phyloP scores from a whole-genome alignment of 345 rosid species.

The Bruguiera parviflora region DNA sequence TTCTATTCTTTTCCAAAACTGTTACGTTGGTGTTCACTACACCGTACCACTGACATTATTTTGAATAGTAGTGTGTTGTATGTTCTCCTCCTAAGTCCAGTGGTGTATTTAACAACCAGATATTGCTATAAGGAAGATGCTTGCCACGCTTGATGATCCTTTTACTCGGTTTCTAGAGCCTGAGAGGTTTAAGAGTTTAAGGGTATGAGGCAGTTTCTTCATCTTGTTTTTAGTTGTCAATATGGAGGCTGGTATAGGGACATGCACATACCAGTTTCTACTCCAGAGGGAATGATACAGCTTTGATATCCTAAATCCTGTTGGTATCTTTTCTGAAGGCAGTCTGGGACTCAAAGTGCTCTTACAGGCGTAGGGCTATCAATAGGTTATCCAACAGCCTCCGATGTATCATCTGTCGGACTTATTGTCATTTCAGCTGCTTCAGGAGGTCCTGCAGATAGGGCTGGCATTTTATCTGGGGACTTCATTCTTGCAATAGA shows the following conservation, averaged over 20 bases:
- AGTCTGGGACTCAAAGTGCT: constrained; percentile 98
- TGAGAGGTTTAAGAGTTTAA: constrained; percentile 80
- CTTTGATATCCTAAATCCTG: constrained; percentile 24
- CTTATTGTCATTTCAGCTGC: constrained; percentile 81
- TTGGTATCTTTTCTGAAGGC: constrained; percentile 67
- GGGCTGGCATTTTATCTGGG: constrained; percentile 74
- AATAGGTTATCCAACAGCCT: constrained; percentile 71
- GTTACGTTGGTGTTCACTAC: constrained; percentile 1
- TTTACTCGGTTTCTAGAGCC: constrained; percentile 94
- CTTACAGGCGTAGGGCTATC: constrained; percentile 93
- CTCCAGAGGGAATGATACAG: neutral
- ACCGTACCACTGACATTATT: constrained; percentile 7
- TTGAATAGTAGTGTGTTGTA: neutral
- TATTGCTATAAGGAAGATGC: constrained; percentile 81
- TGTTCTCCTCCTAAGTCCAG: constrained; percentile 5
- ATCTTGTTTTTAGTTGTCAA: constrained; percentile 8
- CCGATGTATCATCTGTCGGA: constrained; percentile 55
- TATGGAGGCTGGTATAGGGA: constrained; percentile 1
- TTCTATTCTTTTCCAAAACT: neutral
- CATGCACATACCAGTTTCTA: constrained; percentile 5
- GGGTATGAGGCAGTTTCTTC: constrained; percentile 51
- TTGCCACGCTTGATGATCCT: constrained; percentile 86
- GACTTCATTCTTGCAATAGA: constrained; percentile 74
- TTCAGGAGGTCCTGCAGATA: constrained; percentile 89
- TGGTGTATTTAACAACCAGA: constrained; percentile 47